A percentile compares a stretch with the other conserved stretches of the same genome.
Conservation (phyloP, 225 moss, liverwort and hornwort genomes). For the Asterella californica region DNA sequence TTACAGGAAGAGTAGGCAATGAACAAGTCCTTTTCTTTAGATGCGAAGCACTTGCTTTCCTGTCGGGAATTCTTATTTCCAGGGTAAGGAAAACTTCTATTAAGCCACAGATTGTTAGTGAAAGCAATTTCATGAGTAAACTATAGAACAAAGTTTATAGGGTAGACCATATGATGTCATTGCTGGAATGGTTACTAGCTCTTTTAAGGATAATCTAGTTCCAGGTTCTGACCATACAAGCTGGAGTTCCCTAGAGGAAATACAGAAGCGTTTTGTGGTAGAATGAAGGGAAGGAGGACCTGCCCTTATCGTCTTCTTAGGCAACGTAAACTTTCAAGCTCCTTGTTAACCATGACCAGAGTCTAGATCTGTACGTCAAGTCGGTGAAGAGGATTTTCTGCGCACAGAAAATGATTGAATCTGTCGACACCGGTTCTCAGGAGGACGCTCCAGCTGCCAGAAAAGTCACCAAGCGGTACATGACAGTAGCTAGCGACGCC, state of each 20-base stretch:
- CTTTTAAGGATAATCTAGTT: not conserved
- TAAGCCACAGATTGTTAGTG: not conserved
- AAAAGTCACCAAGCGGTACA: slow-evolving; percentile 32
- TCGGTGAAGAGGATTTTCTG: not conserved
- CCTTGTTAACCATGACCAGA: not conserved
- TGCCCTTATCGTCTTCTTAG: not conserved
- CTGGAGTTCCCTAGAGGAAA: not conserved
- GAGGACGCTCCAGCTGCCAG: slow-evolving; percentile 40
- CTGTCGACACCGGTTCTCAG: slow-evolving; percentile 12
- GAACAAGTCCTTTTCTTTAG: slow-evolving; percentile 32
- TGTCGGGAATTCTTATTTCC: slow-evolving; percentile 32
- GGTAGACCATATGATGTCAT: not conserved
- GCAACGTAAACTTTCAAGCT: not conserved
- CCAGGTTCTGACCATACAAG: not conserved
- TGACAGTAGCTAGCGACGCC: slow-evolving; percentile 33
- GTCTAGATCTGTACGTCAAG: not conserved
- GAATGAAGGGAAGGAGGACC: not conserved
- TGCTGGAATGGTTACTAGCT: not conserved
- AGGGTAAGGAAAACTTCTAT: slow-evolving; percentile 28
- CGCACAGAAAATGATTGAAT: not conserved
- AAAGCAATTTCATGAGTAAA: not conserved
- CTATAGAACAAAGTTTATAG: not conserved
- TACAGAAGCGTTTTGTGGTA: not conserved
- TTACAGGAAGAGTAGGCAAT: slow-evolving; percentile 26
- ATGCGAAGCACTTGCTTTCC: slow-evolving; percentile 50